Evolutionary conservation across 2,329 filamentous ascomycete species (phyloP).

Genomic region (Didymellaceae sp.): DNA sequence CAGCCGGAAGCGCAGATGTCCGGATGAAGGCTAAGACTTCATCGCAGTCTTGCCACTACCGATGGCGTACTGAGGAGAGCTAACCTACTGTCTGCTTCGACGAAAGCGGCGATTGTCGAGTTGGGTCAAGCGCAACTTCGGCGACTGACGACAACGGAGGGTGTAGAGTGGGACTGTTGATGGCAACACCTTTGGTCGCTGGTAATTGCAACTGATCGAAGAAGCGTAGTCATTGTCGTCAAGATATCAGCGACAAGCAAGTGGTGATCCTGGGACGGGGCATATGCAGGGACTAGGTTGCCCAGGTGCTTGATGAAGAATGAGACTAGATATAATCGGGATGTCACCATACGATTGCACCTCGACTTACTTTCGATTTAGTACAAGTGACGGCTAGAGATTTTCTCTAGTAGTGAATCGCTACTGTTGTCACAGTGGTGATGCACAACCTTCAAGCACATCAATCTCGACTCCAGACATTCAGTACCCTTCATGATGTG

Average conservation of each 20-base stretch:
- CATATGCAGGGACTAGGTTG: constrained; percentile 1
- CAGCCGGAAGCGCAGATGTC: constrained; percentile 9
- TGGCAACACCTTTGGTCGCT: not conserved
- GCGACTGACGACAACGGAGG: constrained; percentile 13
- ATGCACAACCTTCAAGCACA: not conserved
- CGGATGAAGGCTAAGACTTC: constrained; percentile 5
- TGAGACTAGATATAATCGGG: constrained; percentile 7
- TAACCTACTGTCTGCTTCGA: constrained; percentile 15
- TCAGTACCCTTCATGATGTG: not conserved
- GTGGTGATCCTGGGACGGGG: not conserved
- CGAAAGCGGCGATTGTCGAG: constrained; percentile 14
- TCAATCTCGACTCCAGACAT: not conserved
- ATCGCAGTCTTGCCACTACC: constrained; percentile 4
- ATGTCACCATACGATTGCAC: constrained; percentile 1
- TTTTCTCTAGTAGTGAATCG: not conserved
- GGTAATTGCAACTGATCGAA: constrained; percentile 1
- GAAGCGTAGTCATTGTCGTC: constrained; percentile 8
- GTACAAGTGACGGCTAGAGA: not conserved
- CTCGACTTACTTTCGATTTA: not conserved
- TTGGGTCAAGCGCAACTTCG: constrained; percentile 10
- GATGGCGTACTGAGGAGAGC: not conserved
- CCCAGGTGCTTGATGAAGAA: constrained; percentile 11
- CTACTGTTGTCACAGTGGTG: not conserved
- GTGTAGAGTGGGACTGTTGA: not conserved
- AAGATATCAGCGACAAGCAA: constrained; percentile 3